Percentiles rank a stretch among this genome's conserved stretches.
Evolutionary conservation across 495 filamentous ascomycete species (phyloP).

Genomic region (Daldinia loculata): DNA sequence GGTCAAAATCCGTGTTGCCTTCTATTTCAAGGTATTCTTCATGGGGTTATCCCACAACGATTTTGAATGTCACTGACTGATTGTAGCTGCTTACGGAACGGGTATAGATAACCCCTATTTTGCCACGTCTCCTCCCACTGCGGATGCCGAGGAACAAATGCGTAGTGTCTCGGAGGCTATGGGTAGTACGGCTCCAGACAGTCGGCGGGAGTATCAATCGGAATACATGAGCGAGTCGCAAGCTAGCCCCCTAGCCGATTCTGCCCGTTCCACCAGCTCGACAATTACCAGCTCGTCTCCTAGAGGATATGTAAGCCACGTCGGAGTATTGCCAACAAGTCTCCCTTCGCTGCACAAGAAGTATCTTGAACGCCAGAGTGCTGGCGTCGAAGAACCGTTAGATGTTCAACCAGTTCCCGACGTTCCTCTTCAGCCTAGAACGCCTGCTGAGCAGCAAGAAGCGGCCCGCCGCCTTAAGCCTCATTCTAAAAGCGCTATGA

Average conservation of each 20-base stretch:
- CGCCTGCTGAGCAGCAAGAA: conserved; percentile 77
- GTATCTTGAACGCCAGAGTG: conserved; percentile 78
- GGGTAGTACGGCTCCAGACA: conserved; percentile 17
- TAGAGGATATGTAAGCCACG: conserved; percentile 75
- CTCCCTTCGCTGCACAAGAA: conserved; percentile 88
- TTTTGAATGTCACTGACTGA: conserved; percentile 11
- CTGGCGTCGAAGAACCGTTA: conserved; percentile 51
- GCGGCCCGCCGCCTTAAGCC: conserved; percentile 80
- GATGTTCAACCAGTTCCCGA: conserved; percentile 56
- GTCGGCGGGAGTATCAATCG: conserved; percentile 4
- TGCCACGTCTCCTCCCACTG: conserved; percentile 48
- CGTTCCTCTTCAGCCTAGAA: conserved; percentile 61
- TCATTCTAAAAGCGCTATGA: conserved; percentile 68
- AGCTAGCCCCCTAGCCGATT: conserved; percentile 47
- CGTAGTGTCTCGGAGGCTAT: conserved; percentile 41
- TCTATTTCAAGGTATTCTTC: not conserved
- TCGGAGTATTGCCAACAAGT: conserved; percentile 89
- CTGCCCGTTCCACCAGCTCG: conserved; percentile 55
- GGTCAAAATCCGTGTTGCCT: not conserved
- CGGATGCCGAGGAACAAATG: conserved; percentile 45
- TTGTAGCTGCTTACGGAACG: conserved; percentile 44
- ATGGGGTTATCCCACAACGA: not conserved
- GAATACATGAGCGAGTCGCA: conserved; percentile 37
- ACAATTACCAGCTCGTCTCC: conserved; percentile 55
- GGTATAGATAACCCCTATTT: conserved; percentile 51